Conservation (phyloP, 2,329 filamentous ascomycete species). For the Ophiostoma ulmi region DNA sequence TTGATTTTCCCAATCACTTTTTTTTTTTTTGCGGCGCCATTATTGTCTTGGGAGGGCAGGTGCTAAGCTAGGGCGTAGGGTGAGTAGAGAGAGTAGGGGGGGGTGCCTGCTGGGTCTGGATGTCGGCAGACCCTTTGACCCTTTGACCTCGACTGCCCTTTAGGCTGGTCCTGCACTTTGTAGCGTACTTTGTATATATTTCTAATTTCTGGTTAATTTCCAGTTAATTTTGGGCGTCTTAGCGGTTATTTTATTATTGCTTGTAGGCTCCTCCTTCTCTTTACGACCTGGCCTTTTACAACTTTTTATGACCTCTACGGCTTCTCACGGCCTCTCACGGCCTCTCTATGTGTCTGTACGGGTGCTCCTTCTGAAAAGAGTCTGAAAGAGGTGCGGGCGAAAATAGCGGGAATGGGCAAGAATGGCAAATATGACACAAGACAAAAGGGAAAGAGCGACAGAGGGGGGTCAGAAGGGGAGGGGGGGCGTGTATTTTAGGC, state of each 20-base stretch:
- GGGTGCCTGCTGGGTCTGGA: background rate
- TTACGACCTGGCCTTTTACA: background rate
- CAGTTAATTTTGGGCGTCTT: background rate
- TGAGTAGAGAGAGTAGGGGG: background rate
- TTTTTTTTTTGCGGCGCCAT: background rate
- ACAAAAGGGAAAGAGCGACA: constrained; percentile 5
- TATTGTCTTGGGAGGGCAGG: background rate
- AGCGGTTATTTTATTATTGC: background rate
- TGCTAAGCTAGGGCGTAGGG: background rate
- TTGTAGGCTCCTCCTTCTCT: background rate
- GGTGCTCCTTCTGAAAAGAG: background rate
- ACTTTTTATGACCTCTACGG: background rate
- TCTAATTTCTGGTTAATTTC: background rate
- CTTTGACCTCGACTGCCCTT: background rate
- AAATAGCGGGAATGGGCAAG: background rate
- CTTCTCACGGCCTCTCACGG: background rate
- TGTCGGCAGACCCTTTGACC: background rate
- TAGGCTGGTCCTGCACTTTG: background rate
- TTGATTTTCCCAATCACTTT: constrained; percentile 14
- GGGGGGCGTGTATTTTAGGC: constrained; percentile 13
- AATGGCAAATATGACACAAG: background rate
- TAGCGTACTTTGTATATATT: background rate
- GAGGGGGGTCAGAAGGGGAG: background rate
- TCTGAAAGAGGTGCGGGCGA: background rate
- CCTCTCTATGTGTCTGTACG: background rate